Conservation (phyloP, 352 stramenopile genomes). For the Elongisporangium undulatum region DNA sequence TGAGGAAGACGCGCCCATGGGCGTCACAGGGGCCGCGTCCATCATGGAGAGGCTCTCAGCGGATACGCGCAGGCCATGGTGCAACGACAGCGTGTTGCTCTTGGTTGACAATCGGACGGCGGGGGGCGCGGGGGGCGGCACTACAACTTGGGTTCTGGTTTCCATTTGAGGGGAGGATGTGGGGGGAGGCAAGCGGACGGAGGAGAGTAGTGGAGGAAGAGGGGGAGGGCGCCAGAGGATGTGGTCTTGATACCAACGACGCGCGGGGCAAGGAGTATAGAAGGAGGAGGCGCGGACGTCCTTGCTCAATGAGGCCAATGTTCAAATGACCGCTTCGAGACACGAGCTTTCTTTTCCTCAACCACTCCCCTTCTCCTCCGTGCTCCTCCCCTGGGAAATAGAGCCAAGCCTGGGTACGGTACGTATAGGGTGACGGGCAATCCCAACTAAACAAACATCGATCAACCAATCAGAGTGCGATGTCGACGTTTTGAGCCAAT, state of each 20-base stretch:
- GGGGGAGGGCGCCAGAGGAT: not conserved
- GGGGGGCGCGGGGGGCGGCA: constrained; percentile 14
- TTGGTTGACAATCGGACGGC: constrained; percentile 20
- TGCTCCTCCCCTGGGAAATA: not conserved
- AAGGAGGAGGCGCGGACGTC: constrained; percentile 15
- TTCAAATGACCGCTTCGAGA: constrained; percentile 54
- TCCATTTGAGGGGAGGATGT: constrained; percentile 26
- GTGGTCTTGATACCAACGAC: not conserved
- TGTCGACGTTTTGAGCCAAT: constrained; percentile 7
- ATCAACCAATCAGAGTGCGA: constrained; percentile 16
- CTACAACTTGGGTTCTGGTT: constrained; percentile 18
- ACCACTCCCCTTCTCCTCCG: not conserved
- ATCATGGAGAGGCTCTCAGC: constrained; percentile 13
- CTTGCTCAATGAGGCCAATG: constrained; percentile 50
- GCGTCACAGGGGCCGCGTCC: constrained; percentile 33
- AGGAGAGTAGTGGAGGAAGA: not conserved
- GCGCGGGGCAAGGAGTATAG: constrained; percentile 2
- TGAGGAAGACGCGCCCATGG: constrained; percentile 17
- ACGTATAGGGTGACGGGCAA: not conserved
- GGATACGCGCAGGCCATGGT: constrained; percentile 21
- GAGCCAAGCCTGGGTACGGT: not conserved
- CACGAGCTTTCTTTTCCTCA: constrained; percentile 1
- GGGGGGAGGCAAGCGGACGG: constrained; percentile 8
- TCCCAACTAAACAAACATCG: constrained; percentile 8
- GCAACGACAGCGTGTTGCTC: constrained; percentile 44